Base-by-base conservation (phyloP, 371 early-diverging fungal genomes). In the Rhizopus sp. region DNA sequence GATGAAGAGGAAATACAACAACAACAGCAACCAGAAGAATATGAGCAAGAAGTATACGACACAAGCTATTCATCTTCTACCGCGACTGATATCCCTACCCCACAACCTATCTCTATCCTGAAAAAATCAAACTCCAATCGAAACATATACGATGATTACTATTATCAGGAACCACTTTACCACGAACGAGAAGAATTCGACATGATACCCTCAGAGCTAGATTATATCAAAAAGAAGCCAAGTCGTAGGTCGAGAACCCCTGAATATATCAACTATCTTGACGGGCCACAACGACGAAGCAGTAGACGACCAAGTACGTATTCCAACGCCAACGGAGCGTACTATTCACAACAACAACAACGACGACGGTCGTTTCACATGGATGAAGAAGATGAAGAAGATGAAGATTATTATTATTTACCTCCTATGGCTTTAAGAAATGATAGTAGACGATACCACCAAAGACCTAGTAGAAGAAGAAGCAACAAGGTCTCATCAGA, bases 51-150 rank as follows among this genome's bases (percentile, higher is more conserved):
- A 6, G 10, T 15, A 2, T 41, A 41, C 15, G 13, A 13, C 6
- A 41, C 41, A 41, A 49, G 31, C 8, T 17, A 29, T 9, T 61
- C 61, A 9, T 56, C 55, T 1, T 45, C 23, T 39, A 34, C 37
- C 1, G 29, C 50, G 12, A 31, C 23, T 4, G 29, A 55, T 23
- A 50, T 40, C 12, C 17, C 6, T 29, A 46, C 50, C 10, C 7
- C 37, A 1, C 52, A 63, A 37, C 31, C 61, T 6, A 55, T 61
- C 15, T 66, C 62, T 2, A 66, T 61, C 8, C 34, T 60, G 47
- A 60, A 57, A 50, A 66, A 66, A 41, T 46, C 40, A 17, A 50
- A 57, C n/a, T 53, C 53, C 0, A 31, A 41, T 38, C 30, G 38
- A 17, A 17, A 32, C 8, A 40, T 30, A n/a, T 41, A 48, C 3